A percentile compares a stretch with the other conserved stretches of the same genome.
Evolutionary conservation across 1,284 basidiomycete genomes (phyloP).

Genomic region (Fistulina hepatica): DNA sequence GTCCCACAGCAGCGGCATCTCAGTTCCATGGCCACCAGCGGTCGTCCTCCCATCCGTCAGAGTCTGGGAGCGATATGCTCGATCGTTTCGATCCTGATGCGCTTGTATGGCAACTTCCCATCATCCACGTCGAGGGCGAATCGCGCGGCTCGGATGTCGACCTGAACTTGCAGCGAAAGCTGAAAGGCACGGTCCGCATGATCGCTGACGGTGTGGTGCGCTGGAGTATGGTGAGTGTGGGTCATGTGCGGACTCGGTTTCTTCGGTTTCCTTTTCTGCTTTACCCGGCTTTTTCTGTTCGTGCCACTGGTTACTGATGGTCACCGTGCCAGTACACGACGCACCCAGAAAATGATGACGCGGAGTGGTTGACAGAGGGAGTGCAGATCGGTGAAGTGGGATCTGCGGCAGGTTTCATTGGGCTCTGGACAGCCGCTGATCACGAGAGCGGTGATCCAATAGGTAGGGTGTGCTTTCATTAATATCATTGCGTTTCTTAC

Average conservation of each 20-base stretch:
- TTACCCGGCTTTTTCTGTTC: conserved; percentile 8
- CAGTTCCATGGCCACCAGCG: no score
- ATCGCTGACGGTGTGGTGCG: conserved; percentile 39
- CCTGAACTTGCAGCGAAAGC: conserved; percentile 20
- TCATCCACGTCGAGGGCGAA: conserved; percentile 40
- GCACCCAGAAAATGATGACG: conserved; percentile 15
- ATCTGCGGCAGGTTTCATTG: conserved; percentile 38
- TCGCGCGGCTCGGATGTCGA: conserved; percentile 29
- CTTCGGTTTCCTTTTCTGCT: conserved; percentile 5
- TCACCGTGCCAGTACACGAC: conserved; percentile 22
- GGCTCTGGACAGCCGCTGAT: conserved; percentile 44
- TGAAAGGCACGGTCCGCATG: conserved; percentile 39
- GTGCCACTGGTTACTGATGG: no score
- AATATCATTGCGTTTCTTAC: neutral
- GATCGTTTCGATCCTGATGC: conserved; percentile 15
- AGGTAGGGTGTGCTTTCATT: conserved; percentile 26
- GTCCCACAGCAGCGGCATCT: conserved; percentile 17
- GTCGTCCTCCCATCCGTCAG: no score
- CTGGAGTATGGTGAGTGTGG: conserved; percentile 39
- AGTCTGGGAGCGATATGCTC: no score
- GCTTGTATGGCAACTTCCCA: conserved; percentile 30
- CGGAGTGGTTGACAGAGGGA: conserved; percentile 44
- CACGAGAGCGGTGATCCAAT: conserved; percentile 39
- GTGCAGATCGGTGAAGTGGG: conserved; percentile 45
- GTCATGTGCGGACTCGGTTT: neutral